Evolutionary conservation across 2,329 filamentous ascomycete genomes (phyloP), one percentile per base, ranked within the genome.

Genomic region (Scedosporium dehoogii): DNA sequence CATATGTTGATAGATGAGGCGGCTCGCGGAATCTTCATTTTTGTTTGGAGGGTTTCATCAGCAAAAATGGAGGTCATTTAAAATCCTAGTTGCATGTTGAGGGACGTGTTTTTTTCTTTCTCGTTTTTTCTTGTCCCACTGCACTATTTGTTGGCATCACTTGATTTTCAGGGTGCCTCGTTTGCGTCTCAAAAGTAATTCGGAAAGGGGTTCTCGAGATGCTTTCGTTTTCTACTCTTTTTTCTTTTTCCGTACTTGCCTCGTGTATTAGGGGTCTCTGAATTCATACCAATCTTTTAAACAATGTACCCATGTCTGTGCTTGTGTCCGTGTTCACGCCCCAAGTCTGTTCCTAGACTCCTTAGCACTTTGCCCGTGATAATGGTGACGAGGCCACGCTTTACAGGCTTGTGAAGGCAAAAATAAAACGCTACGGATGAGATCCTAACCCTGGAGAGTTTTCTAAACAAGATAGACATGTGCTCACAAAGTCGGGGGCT

Each of bases 1-100:
- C 59, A 56, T 61, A 61, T 61, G 59, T 57, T 61, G 60, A 61
- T 61, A 61, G 60, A 61, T 61, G 60, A 55, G 60, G 48, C 51
- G 60, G 60, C 41, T 29, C 46, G 33, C 60, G 60, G 60, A 57
- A 57, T 57, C 51, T 61, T 57, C 46, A 42, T 57, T 48, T 44
- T 53, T 61, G 6, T 61, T 44, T 51, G 27, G 46, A 55, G 60
- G 51, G 51, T 33, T 55, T 58, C 38, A 38, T 41, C 55, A 61
- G 33, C 38, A 38, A 57, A 55, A 57, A 61, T 57, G 33, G 51
- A 25, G 60, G 60, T 58, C 51, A 57, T 57, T 51, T 61, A 61
- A 61, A 42, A 41, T 38, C 51, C 60, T 57, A 55, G 51, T 61
- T 61, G 51, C 60, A 61, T 61, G 18, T 41, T 59, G 57, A 42